Evolutionary conservation across 495 filamentous ascomycete species (phyloP), one percentile per base, ranked within the genome.

Genomic region (Acidomyces sp.): DNA sequence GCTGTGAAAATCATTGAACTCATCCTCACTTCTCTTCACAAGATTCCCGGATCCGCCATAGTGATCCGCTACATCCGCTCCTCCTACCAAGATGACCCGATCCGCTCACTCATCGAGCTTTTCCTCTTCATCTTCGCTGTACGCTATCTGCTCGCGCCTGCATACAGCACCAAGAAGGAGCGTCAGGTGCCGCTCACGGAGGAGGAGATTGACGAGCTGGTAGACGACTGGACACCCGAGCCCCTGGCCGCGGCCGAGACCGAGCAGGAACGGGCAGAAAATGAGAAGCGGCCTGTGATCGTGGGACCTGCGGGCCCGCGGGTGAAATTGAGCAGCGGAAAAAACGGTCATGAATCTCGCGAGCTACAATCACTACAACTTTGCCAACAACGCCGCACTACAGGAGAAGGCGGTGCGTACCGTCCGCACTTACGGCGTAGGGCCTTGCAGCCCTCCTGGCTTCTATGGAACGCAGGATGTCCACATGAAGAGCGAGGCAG

Each of bases 381-480:
- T 99, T 53, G 80, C 87, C 47, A 76, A 73, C 17, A 93, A 93
- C 56, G 86, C 95, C 42, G 70, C 76, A 6, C 73, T 99, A 51
- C 95, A 93, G 56, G 85, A 94, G 39, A 86, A 92, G 56, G 90
- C 87, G 0, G 84, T 96, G 46, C 79, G 85, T 55, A 90, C 87
- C 4, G 71, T 99, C 18, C 82, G 88, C 36, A 88, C 78, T 43
- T 96, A 99, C 53, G 90, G 90, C 29, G 92, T 96, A 25, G 90
- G 90, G 16, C 86, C 90, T 37, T 99, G 90, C 61, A 86, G 87
- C 24, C 90, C 90, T 2, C 88, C 90, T 11, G 85, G 88, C 25
- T 99, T 99, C 64, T 99, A 99, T 64, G 90, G 86, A 38, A 96
- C 83, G 18, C 92, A 99, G 56, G 90, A 99, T 63, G 86, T 99